Evolutionary conservation across 2,329 filamentous ascomycete genomes (phyloP).

Genomic region (Cryphonectria carpinicola): DNA sequence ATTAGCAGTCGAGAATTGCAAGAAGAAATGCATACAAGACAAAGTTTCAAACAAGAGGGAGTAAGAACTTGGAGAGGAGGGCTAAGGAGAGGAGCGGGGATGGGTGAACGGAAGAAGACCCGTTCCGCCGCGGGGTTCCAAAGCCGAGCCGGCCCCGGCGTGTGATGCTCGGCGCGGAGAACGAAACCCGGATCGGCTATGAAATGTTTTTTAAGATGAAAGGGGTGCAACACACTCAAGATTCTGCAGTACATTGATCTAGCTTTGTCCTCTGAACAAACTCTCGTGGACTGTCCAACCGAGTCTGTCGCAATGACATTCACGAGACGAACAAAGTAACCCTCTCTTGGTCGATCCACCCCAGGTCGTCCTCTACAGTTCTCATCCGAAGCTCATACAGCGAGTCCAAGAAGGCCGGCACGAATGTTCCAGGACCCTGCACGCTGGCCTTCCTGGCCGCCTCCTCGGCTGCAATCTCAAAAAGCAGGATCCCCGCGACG

Average conservation of each 20-base stretch:
- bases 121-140: constrained; percentile 17
- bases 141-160: constrained; percentile 18
- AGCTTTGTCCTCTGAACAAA: neutral
- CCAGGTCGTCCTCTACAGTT: constrained; percentile 8
- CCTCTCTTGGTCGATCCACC: constrained; percentile 17
- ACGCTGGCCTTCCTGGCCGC: constrained; percentile 69
- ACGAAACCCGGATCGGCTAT: neutral
- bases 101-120: neutral
- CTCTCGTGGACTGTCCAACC: neutral
- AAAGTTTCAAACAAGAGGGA: too few species aligned
- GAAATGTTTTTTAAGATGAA: neutral
- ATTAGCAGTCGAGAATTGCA: neutral
- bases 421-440: constrained; percentile 81
- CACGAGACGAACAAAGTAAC: neutral
- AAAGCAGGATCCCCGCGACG: constrained; percentile 74
- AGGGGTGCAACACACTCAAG: neutral
- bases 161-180: constrained; percentile 14
- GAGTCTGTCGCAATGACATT: neutral
- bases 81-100: neutral
- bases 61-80: neutral
- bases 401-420: constrained; percentile 82
- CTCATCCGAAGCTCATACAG: constrained; percentile 49
- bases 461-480: constrained; percentile 72
- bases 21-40: neutral
- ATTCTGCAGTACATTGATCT: neutral